Base-by-base conservation (phyloP, 1,139 yeast genomes). In the Blastobotrys aristatus region DNA sequence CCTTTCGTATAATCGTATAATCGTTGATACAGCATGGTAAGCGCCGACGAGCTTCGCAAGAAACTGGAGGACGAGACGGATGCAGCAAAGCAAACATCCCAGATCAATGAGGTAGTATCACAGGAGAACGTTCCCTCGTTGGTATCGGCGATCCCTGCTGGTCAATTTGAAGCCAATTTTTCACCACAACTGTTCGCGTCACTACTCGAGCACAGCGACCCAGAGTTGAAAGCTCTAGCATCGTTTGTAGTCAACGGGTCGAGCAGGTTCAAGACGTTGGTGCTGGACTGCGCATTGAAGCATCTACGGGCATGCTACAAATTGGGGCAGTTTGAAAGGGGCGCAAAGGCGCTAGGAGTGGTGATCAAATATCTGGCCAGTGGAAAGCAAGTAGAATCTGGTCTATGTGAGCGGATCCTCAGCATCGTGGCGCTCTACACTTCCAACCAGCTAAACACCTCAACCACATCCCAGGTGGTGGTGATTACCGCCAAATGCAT, bases 401-500 rank as follows among this genome's bases (percentile, higher is more conserved):
- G 16, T 27, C 30, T n/a, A 14, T 48, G 51, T 16, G 51, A 48
- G 32, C 43, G 43, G 18, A 42, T 44, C 3, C 22, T 48, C 24
- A 13, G 26, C 3, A 36, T 48, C 2, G 32, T 39, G 5, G 38
- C 40, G 14, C 32, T 44, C 29, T 48, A 40, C 33, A 26, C 24
- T 16, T 27, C 26, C 26, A 38, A 38, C 20, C 20, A 27, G 31
- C 18, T 47, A n/a, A 17, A 18, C n/a, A 49, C 34, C 43, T 41
- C 40, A 30, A 40, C 35, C 31, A 46, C 45, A 3, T 47, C 50
- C 1, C 39, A 36, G 26, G 59, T 55, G 1, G 59, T 52, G 5
- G 39, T 57, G 47, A 47, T 48, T n/a, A 41, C 55, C n/a, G 56
- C 58, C 8, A 53, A 53, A 34, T 43, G 53, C 33, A 45, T 53